Percentiles rank a stretch among this genome's conserved stretches.
These are phyloP conservation scores for Magnusiomyces magnusii DNA, from an alignment of 1,139 yeast genomes.

Conservation along the genomic window DNA sequence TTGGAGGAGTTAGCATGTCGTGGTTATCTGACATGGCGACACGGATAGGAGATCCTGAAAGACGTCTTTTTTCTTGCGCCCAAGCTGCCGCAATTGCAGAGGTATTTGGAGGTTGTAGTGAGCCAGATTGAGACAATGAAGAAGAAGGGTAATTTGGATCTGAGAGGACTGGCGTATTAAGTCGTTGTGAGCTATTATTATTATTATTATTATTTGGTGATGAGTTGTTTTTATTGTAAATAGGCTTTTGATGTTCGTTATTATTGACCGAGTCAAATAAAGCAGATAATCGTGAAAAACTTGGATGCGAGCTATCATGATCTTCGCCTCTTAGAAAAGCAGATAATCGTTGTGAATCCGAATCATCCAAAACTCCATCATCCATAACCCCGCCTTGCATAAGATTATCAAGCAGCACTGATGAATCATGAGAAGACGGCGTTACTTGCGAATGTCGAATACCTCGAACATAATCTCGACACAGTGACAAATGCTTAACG, in stretches of 20 bases:
- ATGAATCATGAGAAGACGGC: conserved; percentile 40
- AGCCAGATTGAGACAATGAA: not conserved
- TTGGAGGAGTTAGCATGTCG: not conserved
- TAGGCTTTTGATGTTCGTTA: conserved; percentile 9
- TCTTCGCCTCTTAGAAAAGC: conserved; percentile 50
- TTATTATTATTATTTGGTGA: no score
- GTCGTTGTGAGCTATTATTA: not conserved
- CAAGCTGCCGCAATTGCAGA: conserved; percentile 13
- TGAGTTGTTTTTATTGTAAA: no score
- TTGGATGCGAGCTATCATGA: conserved; percentile 34
- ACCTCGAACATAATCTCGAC: conserved; percentile 79
- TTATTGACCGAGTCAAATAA: conserved; percentile 26
- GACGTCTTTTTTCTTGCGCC: conserved; percentile 13
- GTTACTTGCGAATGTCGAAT: conserved; percentile 45
- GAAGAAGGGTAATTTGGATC: not conserved
- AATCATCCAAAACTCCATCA: conserved; percentile 42
- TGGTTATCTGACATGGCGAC: conserved; percentile 15
- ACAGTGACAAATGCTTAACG: conserved; percentile 76
- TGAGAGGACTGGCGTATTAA: not conserved
- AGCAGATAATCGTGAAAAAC: conserved; percentile 30
- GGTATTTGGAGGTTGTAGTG: conserved; percentile 8
- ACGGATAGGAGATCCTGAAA: conserved; percentile 18
- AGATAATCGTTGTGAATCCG: conserved; percentile 46
- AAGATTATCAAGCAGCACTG: conserved; percentile 46
- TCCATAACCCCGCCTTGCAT: conserved; percentile 39